phyloP scores from a whole-genome alignment of 1,139 yeast genomes.

The Lodderomyces jiufengensis region DNA sequence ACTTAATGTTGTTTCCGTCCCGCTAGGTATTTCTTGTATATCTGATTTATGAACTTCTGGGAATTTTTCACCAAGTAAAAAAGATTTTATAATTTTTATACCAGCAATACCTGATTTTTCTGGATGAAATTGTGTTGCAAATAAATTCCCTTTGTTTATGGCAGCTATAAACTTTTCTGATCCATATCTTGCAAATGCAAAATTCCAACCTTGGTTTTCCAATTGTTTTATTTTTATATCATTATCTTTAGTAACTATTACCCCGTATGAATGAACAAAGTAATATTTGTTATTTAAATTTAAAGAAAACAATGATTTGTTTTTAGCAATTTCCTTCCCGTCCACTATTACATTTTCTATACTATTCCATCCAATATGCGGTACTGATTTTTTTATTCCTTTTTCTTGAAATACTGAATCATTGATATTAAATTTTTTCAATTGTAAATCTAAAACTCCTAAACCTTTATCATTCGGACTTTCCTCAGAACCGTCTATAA shows the following conservation, averaged over 20 bases:
- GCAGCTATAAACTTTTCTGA: conserved; percentile 85
- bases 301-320: conserved; percentile 53
- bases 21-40: conserved; percentile 17
- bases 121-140: conserved; percentile 97
- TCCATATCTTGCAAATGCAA: conserved; percentile 73
- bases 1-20: conserved; percentile 46
- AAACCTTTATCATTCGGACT: conserved; percentile 58
- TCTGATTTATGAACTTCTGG: conserved; percentile 19
- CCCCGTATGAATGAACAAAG: conserved; percentile 93
- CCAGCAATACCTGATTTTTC: conserved; percentile 95
- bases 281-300: conserved; percentile 71
- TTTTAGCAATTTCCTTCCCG: conserved; percentile 15
- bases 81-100: conserved; percentile 65
- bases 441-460: conserved; percentile 44
- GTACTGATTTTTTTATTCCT: conserved; percentile 64
- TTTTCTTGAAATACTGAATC: conserved; percentile 28
- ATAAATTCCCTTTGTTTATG: conserved; percentile 65
- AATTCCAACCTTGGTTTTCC: conserved; percentile 64
- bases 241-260: conserved; percentile 42
- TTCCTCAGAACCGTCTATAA: conserved; percentile 74
- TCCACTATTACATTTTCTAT: conserved; percentile 19
- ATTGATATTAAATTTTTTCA: conserved; percentile 56
- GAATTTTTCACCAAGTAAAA: conserved; percentile 51
- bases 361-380: conserved; percentile 93
- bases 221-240: conserved; percentile 27